Evolutionary conservation across 495 filamentous ascomycete species (phyloP).

Genomic region (Penicillium ochrochloron): DNA sequence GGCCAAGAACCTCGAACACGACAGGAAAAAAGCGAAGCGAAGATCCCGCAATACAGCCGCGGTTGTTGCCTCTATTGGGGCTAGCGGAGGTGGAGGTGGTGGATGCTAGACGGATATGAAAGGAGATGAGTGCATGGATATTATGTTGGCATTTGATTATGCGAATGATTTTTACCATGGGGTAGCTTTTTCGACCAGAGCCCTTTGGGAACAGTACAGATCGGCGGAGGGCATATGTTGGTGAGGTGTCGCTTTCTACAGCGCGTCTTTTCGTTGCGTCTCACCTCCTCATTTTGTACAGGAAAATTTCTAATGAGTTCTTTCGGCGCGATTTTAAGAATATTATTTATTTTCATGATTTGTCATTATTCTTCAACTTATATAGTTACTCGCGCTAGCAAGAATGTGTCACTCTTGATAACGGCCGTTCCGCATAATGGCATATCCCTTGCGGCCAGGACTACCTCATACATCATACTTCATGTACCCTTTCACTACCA

Average conservation of each 20-base stretch:
- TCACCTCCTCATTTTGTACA: not conserved
- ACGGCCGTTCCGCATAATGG: not conserved
- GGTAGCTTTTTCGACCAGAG: not conserved
- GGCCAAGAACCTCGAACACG: not conserved
- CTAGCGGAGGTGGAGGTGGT: constrained; percentile 10
- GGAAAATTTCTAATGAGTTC: not conserved
- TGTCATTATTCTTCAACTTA: not conserved
- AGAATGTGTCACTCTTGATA: not conserved
- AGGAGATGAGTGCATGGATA: not conserved
- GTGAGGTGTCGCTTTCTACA: not conserved
- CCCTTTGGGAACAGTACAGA: not conserved
- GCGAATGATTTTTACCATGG: not conserved
- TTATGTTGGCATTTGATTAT: not conserved
- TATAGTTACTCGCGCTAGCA: not conserved
- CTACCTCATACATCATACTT: not conserved
- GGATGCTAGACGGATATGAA: not conserved
- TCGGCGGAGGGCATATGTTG: not conserved
- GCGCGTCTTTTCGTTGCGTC: not conserved
- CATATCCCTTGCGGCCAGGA: not conserved
- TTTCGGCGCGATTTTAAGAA: not conserved
- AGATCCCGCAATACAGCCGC: constrained; percentile 1
- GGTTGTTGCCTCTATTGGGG: not conserved
- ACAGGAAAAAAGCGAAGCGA: constrained; percentile 4
- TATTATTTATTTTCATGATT: not conserved
- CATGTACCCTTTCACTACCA: not conserved